These are phyloP conservation scores for Closterium sp. DNA, from an alignment of 139 green algal genomes.

Conservation along the genomic window DNA sequence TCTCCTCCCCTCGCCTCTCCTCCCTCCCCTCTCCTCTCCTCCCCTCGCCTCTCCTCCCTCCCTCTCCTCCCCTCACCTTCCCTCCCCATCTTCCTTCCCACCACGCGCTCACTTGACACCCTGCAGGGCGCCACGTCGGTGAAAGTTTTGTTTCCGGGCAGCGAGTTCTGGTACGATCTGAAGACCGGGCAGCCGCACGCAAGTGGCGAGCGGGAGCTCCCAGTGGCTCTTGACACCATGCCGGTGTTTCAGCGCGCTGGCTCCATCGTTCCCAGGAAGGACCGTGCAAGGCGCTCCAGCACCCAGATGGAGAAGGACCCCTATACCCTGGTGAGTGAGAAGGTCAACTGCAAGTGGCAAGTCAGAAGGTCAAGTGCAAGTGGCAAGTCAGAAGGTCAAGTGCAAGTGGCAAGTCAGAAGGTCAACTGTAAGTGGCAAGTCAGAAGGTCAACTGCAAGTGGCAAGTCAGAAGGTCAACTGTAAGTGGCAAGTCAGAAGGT, in stretches of 20 bases:
- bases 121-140: slow-evolving; percentile 5
- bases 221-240: slow-evolving; percentile 60
- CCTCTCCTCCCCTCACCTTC: too few relatives aligned
- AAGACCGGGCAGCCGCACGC: neutral
- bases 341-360: too few relatives aligned
- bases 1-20: neutral
- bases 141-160: slow-evolving; percentile 51
- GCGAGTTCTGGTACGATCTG: slow-evolving; percentile 57
- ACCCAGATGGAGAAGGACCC: slow-evolving; percentile 75
- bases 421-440: too few relatives aligned
- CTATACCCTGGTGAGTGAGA: slow-evolving; percentile 53
- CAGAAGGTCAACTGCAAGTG: too few relatives aligned
- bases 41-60: neutral
- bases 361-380: too few relatives aligned
- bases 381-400: too few relatives aligned
- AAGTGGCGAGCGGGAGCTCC: neutral
- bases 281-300: slow-evolving; percentile 74
- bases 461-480: too few relatives aligned
- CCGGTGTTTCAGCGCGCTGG: slow-evolving; percentile 79
- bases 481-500: too few relatives aligned
- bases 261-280: slow-evolving; percentile 74
- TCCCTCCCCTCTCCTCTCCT: too few relatives aligned
- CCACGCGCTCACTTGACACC: neutral
- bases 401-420: too few relatives aligned
- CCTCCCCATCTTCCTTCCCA: neutral